phyloP scores from a whole-genome alignment of 768 basidiomycete species.

The Boletus subcaerulescens region DNA sequence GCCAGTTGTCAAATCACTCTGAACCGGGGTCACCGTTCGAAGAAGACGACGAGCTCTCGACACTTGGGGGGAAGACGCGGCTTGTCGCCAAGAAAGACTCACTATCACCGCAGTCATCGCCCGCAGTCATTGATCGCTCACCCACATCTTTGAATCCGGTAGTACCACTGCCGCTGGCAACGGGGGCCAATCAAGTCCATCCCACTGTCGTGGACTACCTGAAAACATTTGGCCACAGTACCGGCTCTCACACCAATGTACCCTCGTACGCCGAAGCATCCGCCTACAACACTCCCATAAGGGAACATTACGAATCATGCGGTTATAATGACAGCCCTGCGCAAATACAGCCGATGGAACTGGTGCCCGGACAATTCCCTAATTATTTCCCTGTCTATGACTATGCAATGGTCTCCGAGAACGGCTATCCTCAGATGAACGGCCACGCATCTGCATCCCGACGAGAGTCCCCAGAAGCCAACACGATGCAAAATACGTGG shows the following conservation, averaged over 20 bases:
- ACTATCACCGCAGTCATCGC: constrained; percentile 45
- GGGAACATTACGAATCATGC: constrained; percentile 24
- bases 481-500: constrained; percentile 60
- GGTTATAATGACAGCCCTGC: constrained; percentile 19
- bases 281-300: constrained; percentile 24
- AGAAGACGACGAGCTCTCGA: constrained; percentile 61
- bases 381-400: constrained; percentile 78
- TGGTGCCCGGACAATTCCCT: constrained; percentile 45
- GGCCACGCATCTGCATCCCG: constrained; percentile 34
- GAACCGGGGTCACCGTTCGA: constrained; percentile 44
- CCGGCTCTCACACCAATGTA: constrained; percentile 18
- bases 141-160: constrained; percentile 71
- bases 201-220: constrained; percentile 69
- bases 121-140: constrained; percentile 51
- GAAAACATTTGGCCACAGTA: constrained; percentile 49
- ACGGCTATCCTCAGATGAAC: constrained; percentile 38
- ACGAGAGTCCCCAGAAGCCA: constrained; percentile 52
- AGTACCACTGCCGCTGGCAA: constrained; percentile 63
- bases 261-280: constrained; percentile 25
- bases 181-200: constrained; percentile 50
- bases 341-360: constrained; percentile 31
- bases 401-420: constrained; percentile 44
- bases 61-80: constrained; percentile 64
- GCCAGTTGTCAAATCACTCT: constrained; percentile 32
- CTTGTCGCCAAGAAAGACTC: constrained; percentile 62